These are phyloP conservation scores for Oemleria cerasiformis DNA, from an alignment of 306 rosid species.

Conservation along the genomic window DNA sequence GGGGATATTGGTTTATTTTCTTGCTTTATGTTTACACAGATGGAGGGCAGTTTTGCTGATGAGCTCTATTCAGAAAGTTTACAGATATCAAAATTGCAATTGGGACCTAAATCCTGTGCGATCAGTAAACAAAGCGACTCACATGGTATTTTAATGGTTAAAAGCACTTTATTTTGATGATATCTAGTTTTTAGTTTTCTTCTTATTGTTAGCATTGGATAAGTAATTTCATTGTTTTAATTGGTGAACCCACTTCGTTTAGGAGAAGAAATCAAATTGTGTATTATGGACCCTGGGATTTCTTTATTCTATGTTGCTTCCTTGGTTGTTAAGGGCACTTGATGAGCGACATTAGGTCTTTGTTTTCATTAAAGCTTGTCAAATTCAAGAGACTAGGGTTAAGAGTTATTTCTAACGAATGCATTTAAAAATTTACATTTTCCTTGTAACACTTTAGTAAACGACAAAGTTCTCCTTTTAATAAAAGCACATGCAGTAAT, in stretches of 20 bases:
- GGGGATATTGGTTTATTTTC: background rate
- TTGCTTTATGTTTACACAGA: constrained; percentile 34
- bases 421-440: background rate
- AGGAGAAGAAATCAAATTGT: background rate
- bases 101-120: constrained; percentile 21
- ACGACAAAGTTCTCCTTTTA: background rate
- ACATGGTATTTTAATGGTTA: constrained; percentile 29
- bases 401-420: background rate
- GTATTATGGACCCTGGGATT: background rate
- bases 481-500: background rate
- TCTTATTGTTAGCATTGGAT: background rate
- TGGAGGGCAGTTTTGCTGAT: constrained; percentile 65
- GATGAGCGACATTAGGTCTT: background rate
- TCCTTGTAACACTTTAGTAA: background rate
- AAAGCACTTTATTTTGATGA: background rate
- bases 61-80: constrained; percentile 73
- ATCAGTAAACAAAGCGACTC: constrained; percentile 18
- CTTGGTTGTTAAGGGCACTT: background rate
- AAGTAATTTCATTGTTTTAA: background rate
- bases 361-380: background rate
- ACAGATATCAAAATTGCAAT: constrained; percentile 42
- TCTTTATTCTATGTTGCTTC: background rate
- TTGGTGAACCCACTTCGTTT: background rate
- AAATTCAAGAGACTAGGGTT: background rate
- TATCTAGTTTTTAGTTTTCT: background rate